Evolutionary conservation across 306 rosid species (phyloP).

Genomic region (Inga leiocalycina): DNA sequence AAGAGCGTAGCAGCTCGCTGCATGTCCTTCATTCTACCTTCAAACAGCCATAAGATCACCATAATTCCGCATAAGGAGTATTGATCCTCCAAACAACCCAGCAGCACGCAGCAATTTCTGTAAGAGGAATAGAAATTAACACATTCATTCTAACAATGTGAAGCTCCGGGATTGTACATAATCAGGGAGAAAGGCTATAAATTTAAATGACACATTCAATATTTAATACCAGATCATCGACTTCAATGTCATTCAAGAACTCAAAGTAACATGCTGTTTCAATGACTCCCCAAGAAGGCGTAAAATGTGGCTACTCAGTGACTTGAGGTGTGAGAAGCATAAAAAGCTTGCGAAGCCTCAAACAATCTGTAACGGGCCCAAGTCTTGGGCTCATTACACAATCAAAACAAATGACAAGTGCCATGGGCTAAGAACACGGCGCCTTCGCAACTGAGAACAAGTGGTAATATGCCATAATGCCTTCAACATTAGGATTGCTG

Average conservation of each 20-base stretch:
- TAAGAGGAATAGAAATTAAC: not conserved
- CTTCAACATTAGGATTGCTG: not conserved
- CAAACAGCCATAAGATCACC: constrained; percentile 72
- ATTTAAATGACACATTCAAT: not conserved
- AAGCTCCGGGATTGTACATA: not conserved
- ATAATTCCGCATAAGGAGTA: constrained; percentile 58
- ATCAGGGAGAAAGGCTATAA: not conserved
- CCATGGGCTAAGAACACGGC: not conserved
- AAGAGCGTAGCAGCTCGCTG: not conserved
- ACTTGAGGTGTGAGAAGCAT: not conserved
- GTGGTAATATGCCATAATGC: not conserved
- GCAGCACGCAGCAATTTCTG: constrained; percentile 70
- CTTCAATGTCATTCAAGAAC: not conserved
- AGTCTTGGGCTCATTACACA: no score
- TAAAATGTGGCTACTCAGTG: not conserved
- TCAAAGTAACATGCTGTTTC: not conserved
- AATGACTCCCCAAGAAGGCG: not conserved
- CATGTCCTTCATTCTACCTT: constrained; percentile 25
- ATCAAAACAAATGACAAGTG: not conserved
- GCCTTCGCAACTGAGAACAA: not conserved
- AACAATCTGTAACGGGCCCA: not conserved
- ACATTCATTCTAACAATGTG: not conserved
- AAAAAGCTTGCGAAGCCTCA: not conserved
- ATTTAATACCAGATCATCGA: not conserved
- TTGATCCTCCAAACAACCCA: constrained; percentile 61